phyloP scores from a whole-genome alignment of 2,329 filamentous ascomycete species.

The Pseudogymnoascus sp. region DNA sequence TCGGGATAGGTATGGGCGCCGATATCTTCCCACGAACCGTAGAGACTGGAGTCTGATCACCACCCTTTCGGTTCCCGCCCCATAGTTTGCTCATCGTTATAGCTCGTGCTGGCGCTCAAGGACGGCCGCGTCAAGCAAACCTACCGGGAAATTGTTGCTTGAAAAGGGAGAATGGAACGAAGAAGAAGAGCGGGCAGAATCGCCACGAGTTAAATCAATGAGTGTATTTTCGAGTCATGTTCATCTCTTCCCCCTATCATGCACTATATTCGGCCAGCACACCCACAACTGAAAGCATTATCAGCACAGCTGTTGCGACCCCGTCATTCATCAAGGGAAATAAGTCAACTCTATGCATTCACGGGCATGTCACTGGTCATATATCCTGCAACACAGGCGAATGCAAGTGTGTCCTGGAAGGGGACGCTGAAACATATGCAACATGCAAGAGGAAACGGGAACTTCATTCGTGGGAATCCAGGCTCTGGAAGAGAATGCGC shows the following conservation, averaged over 20 bases:
- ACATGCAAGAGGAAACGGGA: neutral
- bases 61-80: conserved; percentile 20
- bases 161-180: neutral
- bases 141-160: neutral
- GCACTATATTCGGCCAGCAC: neutral
- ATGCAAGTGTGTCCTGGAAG: conserved; percentile 1
- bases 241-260: neutral
- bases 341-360: conserved; percentile 16
- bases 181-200: conserved; percentile 2
- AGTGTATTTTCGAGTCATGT: neutral
- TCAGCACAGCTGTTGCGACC: neutral
- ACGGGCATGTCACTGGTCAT: conserved; percentile 26
- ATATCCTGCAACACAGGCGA: conserved; percentile 23
- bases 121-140: neutral
- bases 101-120: neutral
- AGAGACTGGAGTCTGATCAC: conserved; percentile 28
- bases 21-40: conserved; percentile 53
- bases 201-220: neutral
- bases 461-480: neutral
- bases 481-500: neutral
- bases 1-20: conserved; percentile 48
- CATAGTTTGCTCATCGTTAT: conserved; percentile 24
- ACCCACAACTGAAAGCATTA: neutral
- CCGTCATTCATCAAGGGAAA: conserved; percentile 13
- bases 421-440: neutral